phyloP scores from a whole-genome alignment of 192 early-diverging fungal species.

The Globomyces pollinis-pini region DNA sequence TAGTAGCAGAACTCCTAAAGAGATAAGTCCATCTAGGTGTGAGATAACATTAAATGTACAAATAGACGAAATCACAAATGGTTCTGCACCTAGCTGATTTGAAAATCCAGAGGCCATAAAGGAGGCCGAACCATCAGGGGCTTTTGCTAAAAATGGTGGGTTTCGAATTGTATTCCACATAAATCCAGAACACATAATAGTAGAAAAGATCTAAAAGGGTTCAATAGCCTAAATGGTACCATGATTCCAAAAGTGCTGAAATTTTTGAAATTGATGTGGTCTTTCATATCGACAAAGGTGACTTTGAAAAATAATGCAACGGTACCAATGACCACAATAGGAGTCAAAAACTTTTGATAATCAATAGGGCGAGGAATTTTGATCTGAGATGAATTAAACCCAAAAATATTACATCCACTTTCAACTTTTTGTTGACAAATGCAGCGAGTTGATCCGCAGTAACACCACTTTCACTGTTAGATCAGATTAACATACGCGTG shows the following conservation, averaged over 20 bases:
- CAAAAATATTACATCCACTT: slow-evolving; percentile 21
- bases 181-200: slow-evolving; percentile 70
- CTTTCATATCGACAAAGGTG: slow-evolving; percentile 50
- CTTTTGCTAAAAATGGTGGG: slow-evolving; percentile 52
- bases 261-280: slow-evolving; percentile 42
- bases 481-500: too few species aligned
- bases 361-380: slow-evolving; percentile 49
- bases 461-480: slow-evolving; percentile 56
- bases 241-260: too few species aligned
- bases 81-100: slow-evolving; percentile 62
- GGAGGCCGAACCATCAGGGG: slow-evolving; percentile 45
- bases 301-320: slow-evolving; percentile 33
- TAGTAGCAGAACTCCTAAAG: slow-evolving; percentile 35
- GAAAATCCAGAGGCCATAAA: slow-evolving; percentile 62
- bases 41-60: slow-evolving; percentile 41
- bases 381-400: slow-evolving; percentile 22
- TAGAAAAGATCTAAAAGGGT: slow-evolving; percentile 21
- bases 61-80: slow-evolving; percentile 60
- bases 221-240: background rate
- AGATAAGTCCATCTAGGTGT: background rate
- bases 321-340: slow-evolving; percentile 19
- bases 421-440: slow-evolving; percentile 39
- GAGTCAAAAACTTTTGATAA: slow-evolving; percentile 30
- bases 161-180: slow-evolving; percentile 85
- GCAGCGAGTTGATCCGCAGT: slow-evolving; percentile 55